Evolutionary conservation across 1,139 yeast species (phyloP).

Genomic region (Yamadazyma triangularis): DNA sequence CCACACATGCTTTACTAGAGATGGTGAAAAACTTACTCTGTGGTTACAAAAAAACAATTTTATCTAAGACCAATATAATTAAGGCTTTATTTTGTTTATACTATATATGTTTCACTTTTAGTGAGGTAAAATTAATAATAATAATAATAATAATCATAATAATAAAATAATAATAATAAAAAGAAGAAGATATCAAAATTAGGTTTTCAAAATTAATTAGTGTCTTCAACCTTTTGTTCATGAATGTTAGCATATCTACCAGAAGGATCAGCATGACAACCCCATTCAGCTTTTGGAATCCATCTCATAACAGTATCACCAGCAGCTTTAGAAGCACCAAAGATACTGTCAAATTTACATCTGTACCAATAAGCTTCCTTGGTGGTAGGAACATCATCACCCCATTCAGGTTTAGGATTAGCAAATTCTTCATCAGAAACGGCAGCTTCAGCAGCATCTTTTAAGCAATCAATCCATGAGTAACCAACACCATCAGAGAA

Average conservation of each 20-base stretch:
- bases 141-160: too few relatives aligned
- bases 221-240: conserved; percentile 43
- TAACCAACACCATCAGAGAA: conserved; percentile 99
- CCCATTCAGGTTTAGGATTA: conserved; percentile 94
- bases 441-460: conserved; percentile 86
- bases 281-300: conserved; percentile 99
- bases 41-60: conserved; percentile 17
- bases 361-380: conserved; percentile 99
- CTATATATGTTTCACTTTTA: too few relatives aligned
- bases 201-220: too few relatives aligned
- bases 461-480: conserved; percentile 97
- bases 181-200: too few relatives aligned
- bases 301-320: conserved; percentile 98
- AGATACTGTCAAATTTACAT: conserved; percentile 88
- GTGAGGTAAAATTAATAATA: too few relatives aligned
- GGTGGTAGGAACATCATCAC: conserved; percentile 87
- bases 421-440: conserved; percentile 88
- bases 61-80: too few relatives aligned
- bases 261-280: conserved; percentile 97
- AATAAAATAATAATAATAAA: too few relatives aligned
- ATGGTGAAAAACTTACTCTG: conserved; percentile 19
- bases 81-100: too few relatives aligned
- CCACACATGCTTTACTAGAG: conserved; percentile 44
- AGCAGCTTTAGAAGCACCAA: conserved; percentile 79
- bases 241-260: conserved; percentile 95